phyloP scores from a whole-genome alignment of 192 early-diverging fungal species.

The Entomortierella chlamydospora region DNA sequence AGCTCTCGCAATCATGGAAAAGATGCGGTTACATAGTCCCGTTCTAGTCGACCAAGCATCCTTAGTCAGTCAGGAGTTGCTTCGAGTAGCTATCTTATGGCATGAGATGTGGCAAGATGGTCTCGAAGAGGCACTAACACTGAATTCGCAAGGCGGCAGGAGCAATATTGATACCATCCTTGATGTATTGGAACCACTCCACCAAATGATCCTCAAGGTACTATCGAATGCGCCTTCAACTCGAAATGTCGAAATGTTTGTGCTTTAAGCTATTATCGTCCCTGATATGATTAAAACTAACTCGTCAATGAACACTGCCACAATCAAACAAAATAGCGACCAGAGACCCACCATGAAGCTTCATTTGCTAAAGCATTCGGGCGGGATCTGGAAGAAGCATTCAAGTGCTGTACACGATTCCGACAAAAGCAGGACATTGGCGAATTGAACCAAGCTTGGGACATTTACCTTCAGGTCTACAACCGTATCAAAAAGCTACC shows the following conservation, averaged over 20 bases:
- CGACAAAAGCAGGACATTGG: conserved; percentile 76
- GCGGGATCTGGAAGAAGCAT: conserved; percentile 85
- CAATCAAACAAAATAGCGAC: conserved; percentile 58
- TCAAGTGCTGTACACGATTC: conserved; percentile 83
- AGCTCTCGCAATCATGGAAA: conserved; percentile 90
- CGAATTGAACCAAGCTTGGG: conserved; percentile 93
- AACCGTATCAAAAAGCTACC: conserved; percentile 29
- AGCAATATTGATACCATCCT: conserved; percentile 91
- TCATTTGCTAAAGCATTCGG: conserved; percentile 93
- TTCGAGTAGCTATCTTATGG: conserved; percentile 94
- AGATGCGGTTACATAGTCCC: conserved; percentile 86
- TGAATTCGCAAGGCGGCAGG: conserved; percentile 73
- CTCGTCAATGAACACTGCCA: no score
- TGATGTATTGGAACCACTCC: conserved; percentile 71
- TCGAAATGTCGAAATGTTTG: no score
- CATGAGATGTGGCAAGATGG: conserved; percentile 98
- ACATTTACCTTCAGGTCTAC: conserved; percentile 75
- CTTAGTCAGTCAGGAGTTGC: conserved; percentile 94
- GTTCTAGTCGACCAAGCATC: conserved; percentile 91
- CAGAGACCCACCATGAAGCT: conserved; percentile 88
- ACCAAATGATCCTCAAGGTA: conserved; percentile 43
- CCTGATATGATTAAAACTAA: no score
- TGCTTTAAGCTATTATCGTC: no score
- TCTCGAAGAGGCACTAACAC: conserved; percentile 82
- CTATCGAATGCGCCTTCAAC: no score